A percentile compares a stretch with the other conserved stretches of the same genome.
phyloP scores from a whole-genome alignment of 768 basidiomycete species.

The Leccinellum luteum region DNA sequence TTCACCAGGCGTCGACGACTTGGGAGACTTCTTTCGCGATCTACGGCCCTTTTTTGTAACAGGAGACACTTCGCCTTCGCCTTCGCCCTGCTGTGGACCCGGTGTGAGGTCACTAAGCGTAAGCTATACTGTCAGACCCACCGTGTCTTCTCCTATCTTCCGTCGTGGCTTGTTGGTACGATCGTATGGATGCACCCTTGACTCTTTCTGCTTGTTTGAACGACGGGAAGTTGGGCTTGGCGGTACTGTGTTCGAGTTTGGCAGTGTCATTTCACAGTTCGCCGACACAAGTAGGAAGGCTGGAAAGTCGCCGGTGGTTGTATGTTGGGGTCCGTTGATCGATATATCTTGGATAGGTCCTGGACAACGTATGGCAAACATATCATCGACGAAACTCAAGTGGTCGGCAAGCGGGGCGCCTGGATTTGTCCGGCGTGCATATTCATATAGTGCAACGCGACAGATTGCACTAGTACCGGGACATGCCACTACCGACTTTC shows the following conservation, averaged over 20 bases:
- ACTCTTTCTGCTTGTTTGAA: neutral
- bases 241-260: too few relatives aligned
- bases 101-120: neutral
- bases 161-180: neutral
- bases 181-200: neutral
- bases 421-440: too few relatives aligned
- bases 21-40: neutral
- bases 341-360: neutral
- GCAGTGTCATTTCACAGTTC: neutral
- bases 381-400: neutral
- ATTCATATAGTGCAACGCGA: neutral
- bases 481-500: neutral
- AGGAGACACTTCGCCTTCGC: neutral
- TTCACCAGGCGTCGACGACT: neutral
- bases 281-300: accelerated
- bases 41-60: too few relatives aligned
- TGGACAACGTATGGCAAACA: neutral
- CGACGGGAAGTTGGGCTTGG: neutral
- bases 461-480: neutral
- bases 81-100: neutral
- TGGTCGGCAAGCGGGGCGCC: too few relatives aligned
- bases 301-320: neutral
- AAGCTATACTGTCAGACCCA: neutral
- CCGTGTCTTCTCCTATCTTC: neutral
- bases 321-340: neutral